Base-by-base conservation (phyloP, 805 yeast genomes). In the Lachancea thermotolerans region DNA sequence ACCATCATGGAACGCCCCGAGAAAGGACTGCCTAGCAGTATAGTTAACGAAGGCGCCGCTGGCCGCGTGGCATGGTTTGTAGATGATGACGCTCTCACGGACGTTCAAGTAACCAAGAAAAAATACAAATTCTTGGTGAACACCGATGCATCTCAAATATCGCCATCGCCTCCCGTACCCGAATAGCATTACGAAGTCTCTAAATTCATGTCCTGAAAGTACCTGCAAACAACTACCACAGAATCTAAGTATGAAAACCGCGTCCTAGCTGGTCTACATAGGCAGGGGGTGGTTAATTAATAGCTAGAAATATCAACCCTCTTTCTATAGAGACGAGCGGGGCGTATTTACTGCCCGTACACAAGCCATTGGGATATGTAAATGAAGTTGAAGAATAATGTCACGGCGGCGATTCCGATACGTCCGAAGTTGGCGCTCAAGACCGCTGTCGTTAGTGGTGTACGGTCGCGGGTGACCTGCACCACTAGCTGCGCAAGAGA, bases 41-140 rank as follows among this genome's bases (percentile, higher is more conserved):
- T 91, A 47, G 96, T 91, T 45, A 90, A 90, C 61, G 97, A 89
- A 66, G 85, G 86, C 28, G 95, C 96, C n/a, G 96, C 95, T 1
- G 97, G 97, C 12, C 83, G 85, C 66, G 96, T 91, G 4, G 79
- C 90, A 7, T 91, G 99, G 99, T 91, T 91, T 70, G 97, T 91
- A 31, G 99, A 91, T 64, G 86, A 88, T 57, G 96, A 82, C 54
- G 96, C 96, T 2, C 77, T 87, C 56, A 77, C 79, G 39, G 96
- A 88, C 59, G 85, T 85, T 41, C 78, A 78, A 41, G 65, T 62
- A 4, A 62, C 62, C 3, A 62, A 62, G 49, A 62, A 60, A 42
- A 56, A 54, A 25, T 62, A 62, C 47, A 60, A 57, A 42, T 60
- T 49, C 45, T 37, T 48, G 40, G 44, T 40, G 14, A 21, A 33